Evolutionary conservation across 148 eudicot species (phyloP).

Genomic region (Silene conica): DNA sequence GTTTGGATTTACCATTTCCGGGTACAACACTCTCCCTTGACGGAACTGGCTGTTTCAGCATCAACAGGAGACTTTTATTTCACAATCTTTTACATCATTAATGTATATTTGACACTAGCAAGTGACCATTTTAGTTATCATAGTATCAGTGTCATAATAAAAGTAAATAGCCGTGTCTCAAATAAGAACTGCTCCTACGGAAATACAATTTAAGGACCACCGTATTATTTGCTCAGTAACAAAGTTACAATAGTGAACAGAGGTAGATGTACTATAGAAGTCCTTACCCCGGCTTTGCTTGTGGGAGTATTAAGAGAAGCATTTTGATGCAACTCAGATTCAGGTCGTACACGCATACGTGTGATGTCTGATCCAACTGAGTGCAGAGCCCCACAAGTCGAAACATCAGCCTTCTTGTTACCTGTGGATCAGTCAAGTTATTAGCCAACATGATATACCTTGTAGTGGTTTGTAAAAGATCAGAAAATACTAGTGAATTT

Average conservation of each 20-base stretch:
- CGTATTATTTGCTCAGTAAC: background rate
- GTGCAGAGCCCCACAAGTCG: slow-evolving; percentile 77
- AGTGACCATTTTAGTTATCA: too few relatives aligned
- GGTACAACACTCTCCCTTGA: slow-evolving; percentile 74
- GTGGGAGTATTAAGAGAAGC: slow-evolving; percentile 60
- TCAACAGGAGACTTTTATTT: too few relatives aligned
- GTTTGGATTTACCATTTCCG: slow-evolving; percentile 45
- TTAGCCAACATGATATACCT: background rate
- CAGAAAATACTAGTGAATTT: background rate
- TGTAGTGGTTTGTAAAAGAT: background rate
- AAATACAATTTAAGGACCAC: background rate
- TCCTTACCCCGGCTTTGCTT: slow-evolving; percentile 74
- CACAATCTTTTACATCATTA: too few relatives aligned
- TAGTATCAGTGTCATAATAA: too few relatives aligned
- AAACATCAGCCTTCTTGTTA: slow-evolving; percentile 44
- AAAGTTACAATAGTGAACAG: background rate
- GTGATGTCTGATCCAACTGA: slow-evolving; percentile 94
- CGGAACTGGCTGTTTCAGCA: slow-evolving; percentile 59
- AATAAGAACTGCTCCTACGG: too few relatives aligned
- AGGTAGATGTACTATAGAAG: background rate
- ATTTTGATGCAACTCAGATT: slow-evolving; percentile 30
- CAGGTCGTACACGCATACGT: slow-evolving; percentile 59
- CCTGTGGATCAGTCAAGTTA: slow-evolving; percentile 30
- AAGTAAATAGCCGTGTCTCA: too few relatives aligned
- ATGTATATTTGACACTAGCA: too few relatives aligned